Base-by-base conservation (phyloP, 768 basidiomycete genomes). In the Tulasnella sp. region DNA sequence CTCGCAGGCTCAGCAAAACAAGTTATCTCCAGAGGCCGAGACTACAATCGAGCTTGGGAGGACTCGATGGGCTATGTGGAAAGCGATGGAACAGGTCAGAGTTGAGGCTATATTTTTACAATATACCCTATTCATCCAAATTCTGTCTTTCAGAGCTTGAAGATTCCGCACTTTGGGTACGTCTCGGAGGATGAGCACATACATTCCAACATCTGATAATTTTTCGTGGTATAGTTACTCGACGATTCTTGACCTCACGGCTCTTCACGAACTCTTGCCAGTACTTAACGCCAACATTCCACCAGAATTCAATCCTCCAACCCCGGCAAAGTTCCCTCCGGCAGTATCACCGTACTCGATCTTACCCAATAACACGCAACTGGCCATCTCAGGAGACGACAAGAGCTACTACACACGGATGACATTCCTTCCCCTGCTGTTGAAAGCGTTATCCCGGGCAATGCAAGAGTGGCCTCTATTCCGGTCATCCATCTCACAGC, bases 401-500 rank as follows among this genome's bases (percentile, higher is more conserved):
- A 71, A 75, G 1, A 78, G 75, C 21, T 79, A 80, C 42, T 89
- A 80, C 71, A 73, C 78, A 27, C 80, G 79, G 34, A 71, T 94
- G 29, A 91, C 89, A 0, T 87, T 86, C 70, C 82, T 94, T 30
- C 91, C 90, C 9, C 74, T 92, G 67, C 78, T 94, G 7, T 73
- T 92, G 65, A 94, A 94, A 69, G 83, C 85, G 0, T 83, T 94
- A 52, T 80, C 85, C 0, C 80, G 77, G 65, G 78, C 88, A 3
- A 88, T 93, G 86, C 72, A 77, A 62, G 82, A 88, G 68, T 89
- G 90, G 88, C 88, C 91, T 0, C 72, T 93, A 50, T 81, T 94
- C 75, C 79, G 86, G 15, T 78, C 86, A 19, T 84, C 85, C 30
- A 83, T 91, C 66, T 81, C 84, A 0, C 77, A 77, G 0, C 38